Percentiles rank a stretch among this genome's conserved stretches.
Conservation (phyloP, 139 green algal genomes). For the Haematococcus lacustris region DNA sequence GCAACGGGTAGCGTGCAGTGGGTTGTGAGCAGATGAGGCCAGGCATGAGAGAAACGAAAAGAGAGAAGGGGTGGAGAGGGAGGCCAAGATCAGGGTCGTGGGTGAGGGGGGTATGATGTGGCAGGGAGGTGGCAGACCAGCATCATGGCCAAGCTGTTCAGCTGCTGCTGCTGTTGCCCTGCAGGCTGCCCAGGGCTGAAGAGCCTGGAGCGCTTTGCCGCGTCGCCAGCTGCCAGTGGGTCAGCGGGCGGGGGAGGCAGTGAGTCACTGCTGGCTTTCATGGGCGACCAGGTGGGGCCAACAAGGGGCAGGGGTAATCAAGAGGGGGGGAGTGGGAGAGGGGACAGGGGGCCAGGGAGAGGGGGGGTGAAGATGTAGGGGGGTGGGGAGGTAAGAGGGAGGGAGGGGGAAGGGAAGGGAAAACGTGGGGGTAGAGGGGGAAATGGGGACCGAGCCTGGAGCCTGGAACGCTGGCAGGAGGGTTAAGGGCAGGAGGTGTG, state of each 20-base stretch:
- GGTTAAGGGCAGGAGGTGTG: neutral
- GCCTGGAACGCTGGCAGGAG: neutral
- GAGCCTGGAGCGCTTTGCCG: constrained; percentile 70
- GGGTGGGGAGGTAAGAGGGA: neutral
- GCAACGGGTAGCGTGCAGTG: too few relatives aligned
- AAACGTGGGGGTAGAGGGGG: neutral
- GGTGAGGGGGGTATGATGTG: neutral
- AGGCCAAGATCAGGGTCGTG: neutral
- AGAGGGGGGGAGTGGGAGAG: neutral
- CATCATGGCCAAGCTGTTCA: neutral
- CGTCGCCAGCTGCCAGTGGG: constrained; percentile 23
- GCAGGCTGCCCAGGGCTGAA: constrained; percentile 27
- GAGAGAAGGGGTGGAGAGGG: neutral
- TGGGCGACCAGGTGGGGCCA: constrained; percentile 58
- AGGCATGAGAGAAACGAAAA: neutral
- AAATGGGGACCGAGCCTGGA: neutral
- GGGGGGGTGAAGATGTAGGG: too few relatives aligned
- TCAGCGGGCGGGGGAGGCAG: neutral
- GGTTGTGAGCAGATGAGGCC: neutral
- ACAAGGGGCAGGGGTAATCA: neutral
- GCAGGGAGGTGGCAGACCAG: neutral
- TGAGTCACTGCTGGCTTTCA: constrained; percentile 60
- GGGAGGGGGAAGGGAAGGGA: neutral
- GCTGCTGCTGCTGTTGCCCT: neutral
- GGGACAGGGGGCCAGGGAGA: too few relatives aligned